Evolutionary conservation across 192 early-diverging fungal species (phyloP).

Genomic region (Backusella mclennaniae): DNA sequence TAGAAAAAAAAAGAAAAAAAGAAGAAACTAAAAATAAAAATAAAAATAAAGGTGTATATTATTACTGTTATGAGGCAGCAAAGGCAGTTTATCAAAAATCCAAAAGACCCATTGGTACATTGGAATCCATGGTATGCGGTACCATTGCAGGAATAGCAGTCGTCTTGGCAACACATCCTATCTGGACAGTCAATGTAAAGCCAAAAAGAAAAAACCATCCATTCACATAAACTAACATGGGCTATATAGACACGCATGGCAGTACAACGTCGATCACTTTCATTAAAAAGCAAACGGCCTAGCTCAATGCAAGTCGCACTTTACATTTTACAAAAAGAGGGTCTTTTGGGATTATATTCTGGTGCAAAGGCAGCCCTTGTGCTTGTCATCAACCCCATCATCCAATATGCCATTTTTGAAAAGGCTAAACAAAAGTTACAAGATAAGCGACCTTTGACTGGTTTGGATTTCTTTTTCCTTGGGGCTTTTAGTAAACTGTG

Average conservation of each 20-base stretch:
- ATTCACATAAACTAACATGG: neutral
- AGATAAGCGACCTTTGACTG: constrained; percentile 49
- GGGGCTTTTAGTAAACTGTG: constrained; percentile 92
- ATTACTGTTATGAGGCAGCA: constrained; percentile 86
- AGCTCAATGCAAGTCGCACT: constrained; percentile 45
- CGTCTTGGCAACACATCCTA: constrained; percentile 89
- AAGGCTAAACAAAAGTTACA: constrained; percentile 67
- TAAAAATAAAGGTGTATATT: constrained; percentile 46
- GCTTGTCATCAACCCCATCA: constrained; percentile 96
- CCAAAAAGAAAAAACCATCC: neutral
- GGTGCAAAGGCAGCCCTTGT: constrained; percentile 91
- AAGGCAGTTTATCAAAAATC: constrained; percentile 81
- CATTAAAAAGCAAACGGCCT: constrained; percentile 18
- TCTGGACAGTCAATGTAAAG: constrained; percentile 94
- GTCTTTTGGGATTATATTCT: constrained; percentile 79
- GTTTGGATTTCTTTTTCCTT: constrained; percentile 88
- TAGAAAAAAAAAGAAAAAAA: neutral
- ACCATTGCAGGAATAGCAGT: constrained; percentile 83
- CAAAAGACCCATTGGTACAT: constrained; percentile 34
- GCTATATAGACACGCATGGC: constrained; percentile 30
- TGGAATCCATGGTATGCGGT: constrained; percentile 87
- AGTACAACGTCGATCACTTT: constrained; percentile 39
- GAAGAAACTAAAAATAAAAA: neutral
- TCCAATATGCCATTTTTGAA: constrained; percentile 98
- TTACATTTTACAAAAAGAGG: constrained; percentile 85